Evolutionary conservation across 2,329 filamentous ascomycete genomes (phyloP), one percentile per base, ranked within the genome.

Genomic region (Arachnopeziza araneosa): DNA sequence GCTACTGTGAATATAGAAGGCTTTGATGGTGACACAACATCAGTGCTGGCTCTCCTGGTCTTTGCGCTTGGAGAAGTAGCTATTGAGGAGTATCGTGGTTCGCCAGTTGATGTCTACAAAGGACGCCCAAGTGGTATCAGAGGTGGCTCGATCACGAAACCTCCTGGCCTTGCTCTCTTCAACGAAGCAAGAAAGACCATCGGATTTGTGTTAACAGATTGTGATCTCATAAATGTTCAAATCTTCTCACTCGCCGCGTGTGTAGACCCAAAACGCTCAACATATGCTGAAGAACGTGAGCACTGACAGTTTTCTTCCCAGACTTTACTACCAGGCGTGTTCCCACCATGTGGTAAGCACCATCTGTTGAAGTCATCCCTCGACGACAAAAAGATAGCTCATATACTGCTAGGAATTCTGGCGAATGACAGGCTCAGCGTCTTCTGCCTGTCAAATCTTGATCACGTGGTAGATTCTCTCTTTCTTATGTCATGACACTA

Each of bases 141-240:
- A 50, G 83, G 82, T 14, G 81, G 82, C 1, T 76, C 78, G 1
- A 65, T 71, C 1, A 74, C 76, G 17, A 74, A 74, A 21, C 83
- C 83, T 1, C 84, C 84, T 0, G 84, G 84, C 0, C 69, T 87
- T 2, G 76, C 77, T 1, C 76, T 85, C 44, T 87, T 86, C 71
- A 87, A 87, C 63, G 84, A 86, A 70, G 84, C 83, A 19, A 77
- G 84, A 55, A 79, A 78, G 60, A 76, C 82, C n/a, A 77, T 86
- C 68, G 84, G 84, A 0, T 85, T 85, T 67, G 76, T 80, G 10
- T 67, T 81, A 57, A 80, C 79, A 1, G 78, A 83, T 24, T 82
- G 78, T 66, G 82, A 77, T 55, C 70, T 87, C 24, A 83, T 85
- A 64, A 84, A 81, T 61, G 77, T 86, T 8, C 84, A 87, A 66